Percentiles rank a stretch among this genome's conserved stretches.
Evolutionary conservation across 768 basidiomycete species (phyloP).

Genomic region (Tubosaeta brunneosetosa): DNA sequence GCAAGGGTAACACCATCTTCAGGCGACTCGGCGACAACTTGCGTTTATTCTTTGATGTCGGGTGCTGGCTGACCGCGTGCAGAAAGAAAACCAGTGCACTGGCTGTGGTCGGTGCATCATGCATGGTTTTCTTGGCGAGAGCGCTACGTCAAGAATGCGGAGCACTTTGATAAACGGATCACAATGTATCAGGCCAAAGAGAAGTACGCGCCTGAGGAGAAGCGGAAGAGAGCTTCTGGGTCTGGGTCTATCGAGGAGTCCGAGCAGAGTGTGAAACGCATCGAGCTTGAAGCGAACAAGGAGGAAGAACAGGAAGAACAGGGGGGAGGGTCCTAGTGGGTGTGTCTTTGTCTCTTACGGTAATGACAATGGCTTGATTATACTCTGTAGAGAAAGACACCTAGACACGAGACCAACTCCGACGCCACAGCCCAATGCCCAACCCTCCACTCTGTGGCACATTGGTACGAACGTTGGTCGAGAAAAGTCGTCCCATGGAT

Average conservation of each 20-base stretch:
- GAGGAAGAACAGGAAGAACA: neutral
- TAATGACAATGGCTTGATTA: neutral
- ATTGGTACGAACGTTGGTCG: neutral
- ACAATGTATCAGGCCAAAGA: conserved; percentile 35
- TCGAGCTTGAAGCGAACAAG: neutral
- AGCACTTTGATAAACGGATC: conserved; percentile 41
- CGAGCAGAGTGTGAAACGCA: conserved; percentile 6
- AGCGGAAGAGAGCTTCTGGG: conserved; percentile 1
- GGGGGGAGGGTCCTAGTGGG: neutral
- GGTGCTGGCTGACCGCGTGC: neutral
- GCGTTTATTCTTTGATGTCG: conserved; percentile 4
- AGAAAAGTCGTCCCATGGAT: too few species aligned
- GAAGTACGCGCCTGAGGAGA: neutral
- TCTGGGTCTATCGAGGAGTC: neutral
- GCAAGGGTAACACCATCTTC: conserved; percentile 46
- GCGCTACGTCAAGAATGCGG: conserved; percentile 47
- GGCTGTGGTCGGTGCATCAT: conserved; percentile 52
- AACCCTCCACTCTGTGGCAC: neutral
- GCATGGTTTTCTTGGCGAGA: conserved; percentile 62
- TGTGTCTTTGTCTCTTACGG: neutral
- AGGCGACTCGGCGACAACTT: conserved; percentile 44
- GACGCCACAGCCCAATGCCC: neutral
- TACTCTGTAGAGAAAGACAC: conserved; percentile 2
- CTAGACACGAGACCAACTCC: neutral
- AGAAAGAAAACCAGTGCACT: conserved; percentile 39